These are phyloP conservation scores for Periconia digitata DNA, from an alignment of 2,329 filamentous ascomycete genomes.

Conservation along the genomic window DNA sequence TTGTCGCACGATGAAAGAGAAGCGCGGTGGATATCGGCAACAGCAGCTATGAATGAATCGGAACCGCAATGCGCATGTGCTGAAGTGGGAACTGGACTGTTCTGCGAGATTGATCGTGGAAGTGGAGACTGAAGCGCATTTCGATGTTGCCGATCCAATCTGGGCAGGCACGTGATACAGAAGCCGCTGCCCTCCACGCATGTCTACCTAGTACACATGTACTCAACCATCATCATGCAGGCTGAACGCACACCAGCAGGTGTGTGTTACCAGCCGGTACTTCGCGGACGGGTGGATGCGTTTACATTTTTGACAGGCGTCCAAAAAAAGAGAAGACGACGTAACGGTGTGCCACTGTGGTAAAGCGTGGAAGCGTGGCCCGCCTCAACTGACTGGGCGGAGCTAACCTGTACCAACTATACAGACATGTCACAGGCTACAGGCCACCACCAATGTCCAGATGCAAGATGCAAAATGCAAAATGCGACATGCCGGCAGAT, in stretches of 20 bases:
- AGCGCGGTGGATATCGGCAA: background rate
- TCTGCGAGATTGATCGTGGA: background rate
- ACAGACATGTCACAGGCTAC: background rate
- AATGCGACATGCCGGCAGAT: background rate
- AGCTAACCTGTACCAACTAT: background rate
- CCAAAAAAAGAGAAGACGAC: too few relatives aligned
- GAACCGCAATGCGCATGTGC: background rate
- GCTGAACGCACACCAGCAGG: too few relatives aligned
- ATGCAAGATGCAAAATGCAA: background rate
- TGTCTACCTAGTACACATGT: too few relatives aligned
- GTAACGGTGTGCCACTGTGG: too few relatives aligned
- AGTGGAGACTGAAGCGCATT: background rate
- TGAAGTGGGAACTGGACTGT: background rate
- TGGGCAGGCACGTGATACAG: background rate
- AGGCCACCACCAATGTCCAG: background rate
- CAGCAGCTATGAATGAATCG: background rate
- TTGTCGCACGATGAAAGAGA: constrained; percentile 6
- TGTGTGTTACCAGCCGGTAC: too few relatives aligned
- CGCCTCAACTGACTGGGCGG: too few relatives aligned
- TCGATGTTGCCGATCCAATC: background rate
- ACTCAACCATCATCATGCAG: too few relatives aligned
- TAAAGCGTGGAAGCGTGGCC: too few relatives aligned
- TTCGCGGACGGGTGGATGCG: too few relatives aligned
- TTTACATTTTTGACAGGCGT: too few relatives aligned
- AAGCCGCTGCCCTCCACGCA: background rate